Conservation (phyloP, 2,329 filamentous ascomycete genomes). For the Ophiostoma triangulosporum region DNA sequence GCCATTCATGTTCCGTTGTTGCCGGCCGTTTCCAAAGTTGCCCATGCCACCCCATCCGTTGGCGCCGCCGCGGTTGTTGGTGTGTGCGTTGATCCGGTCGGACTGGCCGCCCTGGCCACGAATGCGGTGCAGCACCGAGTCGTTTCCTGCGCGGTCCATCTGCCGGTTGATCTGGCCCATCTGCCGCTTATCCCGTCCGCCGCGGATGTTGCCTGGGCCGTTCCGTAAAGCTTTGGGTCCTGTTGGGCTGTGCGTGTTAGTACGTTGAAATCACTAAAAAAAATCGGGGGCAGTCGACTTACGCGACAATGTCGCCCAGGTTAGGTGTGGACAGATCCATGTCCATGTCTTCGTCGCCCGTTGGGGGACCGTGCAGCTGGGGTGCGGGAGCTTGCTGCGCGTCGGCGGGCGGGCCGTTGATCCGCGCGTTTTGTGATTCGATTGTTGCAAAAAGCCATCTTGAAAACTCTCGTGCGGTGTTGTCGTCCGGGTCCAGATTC, state of each 20-base stretch:
- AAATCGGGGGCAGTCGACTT: neutral
- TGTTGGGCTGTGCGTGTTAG: constrained; percentile 53
- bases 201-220: constrained; percentile 34
- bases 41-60: constrained; percentile 46
- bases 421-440: constrained; percentile 47
- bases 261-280: neutral
- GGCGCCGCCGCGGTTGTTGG: constrained; percentile 44
- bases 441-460: constrained; percentile 91
- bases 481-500: constrained; percentile 67
- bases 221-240: constrained; percentile 92
- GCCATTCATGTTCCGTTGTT: constrained; percentile 33
- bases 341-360: constrained; percentile 48
- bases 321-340: constrained; percentile 43
- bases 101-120: constrained; percentile 51
- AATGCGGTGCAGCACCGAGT: constrained; percentile 68
- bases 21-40: constrained; percentile 14
- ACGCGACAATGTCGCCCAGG: neutral
- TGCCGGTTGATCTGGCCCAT: constrained; percentile 73
- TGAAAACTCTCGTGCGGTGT: constrained; percentile 69
- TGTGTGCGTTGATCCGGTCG: constrained; percentile 71
- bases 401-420: constrained; percentile 31
- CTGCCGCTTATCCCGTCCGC: constrained; percentile 64
- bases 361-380: neutral
- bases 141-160: constrained; percentile 60
- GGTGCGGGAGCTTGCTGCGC: neutral